These are phyloP conservation scores for Trichoderma atroviride DNA, from an alignment of 2,329 filamentous ascomycete species.

Conservation along the genomic window DNA sequence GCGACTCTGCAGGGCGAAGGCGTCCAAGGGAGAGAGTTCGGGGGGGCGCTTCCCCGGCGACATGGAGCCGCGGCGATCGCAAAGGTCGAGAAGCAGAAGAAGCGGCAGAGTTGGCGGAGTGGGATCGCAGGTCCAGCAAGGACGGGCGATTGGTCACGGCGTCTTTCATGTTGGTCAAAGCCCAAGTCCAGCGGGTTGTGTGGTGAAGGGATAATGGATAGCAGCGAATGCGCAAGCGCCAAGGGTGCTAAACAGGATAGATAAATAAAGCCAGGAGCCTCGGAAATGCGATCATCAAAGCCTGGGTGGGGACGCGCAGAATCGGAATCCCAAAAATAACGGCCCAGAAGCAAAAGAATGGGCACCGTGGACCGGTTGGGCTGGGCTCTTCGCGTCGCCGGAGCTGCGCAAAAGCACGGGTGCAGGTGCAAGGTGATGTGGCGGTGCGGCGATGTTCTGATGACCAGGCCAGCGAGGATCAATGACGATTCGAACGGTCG, in stretches of 20 bases:
- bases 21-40: conserved; percentile 90
- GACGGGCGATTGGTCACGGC: conserved; percentile 60
- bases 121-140: conserved; percentile 61
- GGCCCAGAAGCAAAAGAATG: neutral
- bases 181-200: conserved; percentile 17
- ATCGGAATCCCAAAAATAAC: conserved; percentile 1
- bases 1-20: conserved; percentile 89
- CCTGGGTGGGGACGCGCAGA: neutral
- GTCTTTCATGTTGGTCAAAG: conserved; percentile 15
- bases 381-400: neutral
- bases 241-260: conserved; percentile 19
- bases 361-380: neutral
- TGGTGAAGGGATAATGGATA: neutral
- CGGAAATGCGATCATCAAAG: conserved; percentile 19
- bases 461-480: conserved; percentile 15
- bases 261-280: conserved; percentile 16
- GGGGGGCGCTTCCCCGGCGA: conserved; percentile 84
- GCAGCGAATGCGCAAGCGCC: conserved; percentile 21
- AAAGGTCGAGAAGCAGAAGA: conserved; percentile 55
- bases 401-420: conserved; percentile 11
- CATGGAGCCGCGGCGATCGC: conserved; percentile 73
- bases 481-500: conserved; percentile 1
- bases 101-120: conserved; percentile 54
- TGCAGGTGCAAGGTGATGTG: conserved; percentile 15
- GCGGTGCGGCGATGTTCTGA: conserved; percentile 19